These are phyloP conservation scores for Vairimorpha necatrix DNA, from an alignment of 371 early-diverging fungal genomes.

Conservation along the genomic window DNA sequence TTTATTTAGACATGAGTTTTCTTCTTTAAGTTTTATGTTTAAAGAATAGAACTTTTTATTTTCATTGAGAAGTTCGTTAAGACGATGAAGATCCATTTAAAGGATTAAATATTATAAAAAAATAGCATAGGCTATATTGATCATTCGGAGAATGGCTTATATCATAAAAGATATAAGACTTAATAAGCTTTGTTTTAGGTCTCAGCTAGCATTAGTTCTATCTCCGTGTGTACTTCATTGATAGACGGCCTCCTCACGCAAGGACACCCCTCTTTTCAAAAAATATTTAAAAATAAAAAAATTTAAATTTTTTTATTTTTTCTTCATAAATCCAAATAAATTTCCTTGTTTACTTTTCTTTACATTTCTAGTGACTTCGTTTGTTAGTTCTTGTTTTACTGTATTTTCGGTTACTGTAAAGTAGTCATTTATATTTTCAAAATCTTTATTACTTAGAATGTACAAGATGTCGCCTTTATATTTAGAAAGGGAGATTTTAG, in stretches of 20 bases:
- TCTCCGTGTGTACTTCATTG: conserved; percentile 17
- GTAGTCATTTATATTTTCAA: conserved; percentile 9
- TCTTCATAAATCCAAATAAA: conserved; percentile 9
- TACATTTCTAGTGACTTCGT: background rate
- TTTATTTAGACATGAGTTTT: background rate
- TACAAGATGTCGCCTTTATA: conserved; percentile 19
- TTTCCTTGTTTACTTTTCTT: conserved; percentile 6
- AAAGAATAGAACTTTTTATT: conserved; percentile 1
- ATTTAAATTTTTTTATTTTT: conserved; percentile 14
- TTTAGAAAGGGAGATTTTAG: conserved; percentile 17
- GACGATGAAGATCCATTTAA: background rate
- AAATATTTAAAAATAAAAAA: conserved; percentile 14
- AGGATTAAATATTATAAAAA: conserved; percentile 7
- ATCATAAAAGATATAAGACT: conserved; percentile 13
- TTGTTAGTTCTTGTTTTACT: background rate
- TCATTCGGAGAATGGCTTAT: background rate
- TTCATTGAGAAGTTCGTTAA: background rate
- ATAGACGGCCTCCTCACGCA: conserved; percentile 16
- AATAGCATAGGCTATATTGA: conserved; percentile 13
- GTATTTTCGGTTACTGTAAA: background rate
- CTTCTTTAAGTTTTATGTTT: conserved; percentile 5
- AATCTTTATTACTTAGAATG: conserved; percentile 13
- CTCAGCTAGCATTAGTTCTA: conserved; percentile 24
- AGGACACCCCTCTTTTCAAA: conserved; percentile 6
- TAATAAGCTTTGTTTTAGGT: background rate